Evolutionary conservation across 2,329 filamentous ascomycete species (phyloP), one percentile per base, ranked within the genome.

Genomic region (Sporothrix brunneoviolacea): DNA sequence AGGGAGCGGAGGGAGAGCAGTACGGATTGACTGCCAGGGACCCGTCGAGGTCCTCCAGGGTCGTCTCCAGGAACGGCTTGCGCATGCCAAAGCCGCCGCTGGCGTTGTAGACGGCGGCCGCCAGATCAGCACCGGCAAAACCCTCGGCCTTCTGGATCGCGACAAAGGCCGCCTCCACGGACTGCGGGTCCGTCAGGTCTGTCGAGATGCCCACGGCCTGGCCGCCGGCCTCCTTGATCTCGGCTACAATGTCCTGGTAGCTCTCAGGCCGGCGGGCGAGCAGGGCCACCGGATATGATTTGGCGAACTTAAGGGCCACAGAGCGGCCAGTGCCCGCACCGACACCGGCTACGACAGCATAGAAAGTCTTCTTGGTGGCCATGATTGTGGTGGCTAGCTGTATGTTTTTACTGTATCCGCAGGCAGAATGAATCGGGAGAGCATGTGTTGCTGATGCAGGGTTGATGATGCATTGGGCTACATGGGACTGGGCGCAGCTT

Each of bases 81-180:
- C 67, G 65, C 1, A 68, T 58, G 1, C 69, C 60, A 50, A 76
- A 76, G 3, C 71, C 72, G 3, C 68, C 71, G 36, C 72, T 75
- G 22, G 83, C 84, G 58, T 91, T 90, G 70, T 82, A 90, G 18
- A 90, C 68, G 3, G 85, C 86, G 0, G 83, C 84, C 2, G 77
- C 79, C 9, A 82, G 68, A 53, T 71, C 72, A 40, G 72, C 71
- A 2, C 68, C 71, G 0, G 76, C 72, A 42, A 85, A 74, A 2
- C 42, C 41, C 7, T 49, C 41, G 55, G 84, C 74, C 53, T 76
- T 68, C 56, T 76, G 68, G 60, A 89, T 82, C 36, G 72, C 64
- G n/a, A 79, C 70, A 50, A 90, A 82, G 0, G 84, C 85, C 2
- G 69, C 65, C 38, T 73, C 71, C 0, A 88, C 65, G 39, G 71